Evolutionary conservation across 208 protist species (phyloP).

Genomic region (Crithidia expoeki): DNA sequence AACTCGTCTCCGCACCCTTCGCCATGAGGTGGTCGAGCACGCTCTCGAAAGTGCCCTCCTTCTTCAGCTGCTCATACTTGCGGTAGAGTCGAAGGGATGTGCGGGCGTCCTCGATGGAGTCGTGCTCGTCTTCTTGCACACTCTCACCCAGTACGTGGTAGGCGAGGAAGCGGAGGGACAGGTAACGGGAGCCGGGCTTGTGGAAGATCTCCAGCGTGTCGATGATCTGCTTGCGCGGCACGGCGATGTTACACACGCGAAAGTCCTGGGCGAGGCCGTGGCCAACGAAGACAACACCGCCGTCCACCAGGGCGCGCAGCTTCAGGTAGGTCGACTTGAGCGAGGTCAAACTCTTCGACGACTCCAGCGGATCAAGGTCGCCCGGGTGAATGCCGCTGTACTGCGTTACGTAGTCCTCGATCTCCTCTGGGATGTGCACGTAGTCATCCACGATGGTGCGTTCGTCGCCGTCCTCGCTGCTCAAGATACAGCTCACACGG

Average conservation of each 20-base stretch:
- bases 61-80: slow-evolving; percentile 78
- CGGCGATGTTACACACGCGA: slow-evolving; percentile 95
- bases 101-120: slow-evolving; percentile 95
- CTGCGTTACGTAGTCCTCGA: slow-evolving; percentile 92
- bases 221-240: slow-evolving; percentile 95
- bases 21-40: slow-evolving; percentile 85
- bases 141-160: slow-evolving; percentile 93
- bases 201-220: slow-evolving; percentile 97
- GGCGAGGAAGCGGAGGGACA: slow-evolving; percentile 95
- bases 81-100: slow-evolving; percentile 93
- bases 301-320: slow-evolving; percentile 93
- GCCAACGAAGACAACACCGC: slow-evolving; percentile 94
- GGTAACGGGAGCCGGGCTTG: slow-evolving; percentile 83
- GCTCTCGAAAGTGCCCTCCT: slow-evolving; percentile 76
- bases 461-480: slow-evolving; percentile 80
- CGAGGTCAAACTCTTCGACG: slow-evolving; percentile 91
- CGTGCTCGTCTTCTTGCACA: slow-evolving; percentile 96
- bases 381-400: slow-evolving; percentile 95
- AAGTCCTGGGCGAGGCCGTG: slow-evolving; percentile 97
- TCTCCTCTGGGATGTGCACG: slow-evolving; percentile 85
- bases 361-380: slow-evolving; percentile 93
- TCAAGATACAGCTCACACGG: slow-evolving; percentile 88
- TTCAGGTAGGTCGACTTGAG: slow-evolving; percentile 96
- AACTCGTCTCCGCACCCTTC: slow-evolving; percentile 89
- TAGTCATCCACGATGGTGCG: slow-evolving; percentile 91